phyloP scores from a whole-genome alignment of 2,329 filamentous ascomycete genomes.

The Colletotrichum filicis region DNA sequence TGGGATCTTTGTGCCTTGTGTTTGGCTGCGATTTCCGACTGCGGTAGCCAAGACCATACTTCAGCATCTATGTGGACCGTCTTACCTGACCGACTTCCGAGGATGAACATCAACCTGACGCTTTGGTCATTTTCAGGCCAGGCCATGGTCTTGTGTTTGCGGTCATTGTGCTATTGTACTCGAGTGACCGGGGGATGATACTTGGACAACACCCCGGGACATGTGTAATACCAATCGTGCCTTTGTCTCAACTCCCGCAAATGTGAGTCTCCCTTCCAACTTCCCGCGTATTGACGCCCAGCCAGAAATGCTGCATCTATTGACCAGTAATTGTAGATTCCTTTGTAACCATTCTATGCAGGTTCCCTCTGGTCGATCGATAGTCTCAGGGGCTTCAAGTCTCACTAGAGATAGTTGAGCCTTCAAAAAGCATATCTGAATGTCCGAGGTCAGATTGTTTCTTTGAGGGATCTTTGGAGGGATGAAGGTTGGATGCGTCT shows the following conservation, averaged over 20 bases:
- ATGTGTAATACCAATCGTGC: neutral
- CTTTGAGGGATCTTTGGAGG: neutral
- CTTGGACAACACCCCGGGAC: no score
- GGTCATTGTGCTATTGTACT: neutral
- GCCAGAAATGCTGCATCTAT: neutral
- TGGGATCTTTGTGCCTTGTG: no score
- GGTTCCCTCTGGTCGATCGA: no score
- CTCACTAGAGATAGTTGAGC: neutral
- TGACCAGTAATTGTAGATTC: neutral
- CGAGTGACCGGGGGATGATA: neutral
- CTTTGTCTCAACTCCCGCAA: neutral
- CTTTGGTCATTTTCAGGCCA: neutral
- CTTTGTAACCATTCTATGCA: neutral
- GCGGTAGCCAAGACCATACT: neutral
- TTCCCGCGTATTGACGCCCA: no score
- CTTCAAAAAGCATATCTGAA: neutral
- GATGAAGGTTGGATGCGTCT: neutral
- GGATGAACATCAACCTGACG: neutral
- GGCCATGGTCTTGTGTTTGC: neutral
- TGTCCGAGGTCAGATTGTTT: neutral
- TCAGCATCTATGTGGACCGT: neutral
- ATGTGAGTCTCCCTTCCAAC: no score
- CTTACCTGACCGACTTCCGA: neutral
- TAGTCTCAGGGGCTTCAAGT: neutral
- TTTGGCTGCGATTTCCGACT: no score